A percentile compares a stretch with the other conserved stretches of the same genome.
phyloP scores from a whole-genome alignment of 75 land plant genomes.

The Larix kaempferi region DNA sequence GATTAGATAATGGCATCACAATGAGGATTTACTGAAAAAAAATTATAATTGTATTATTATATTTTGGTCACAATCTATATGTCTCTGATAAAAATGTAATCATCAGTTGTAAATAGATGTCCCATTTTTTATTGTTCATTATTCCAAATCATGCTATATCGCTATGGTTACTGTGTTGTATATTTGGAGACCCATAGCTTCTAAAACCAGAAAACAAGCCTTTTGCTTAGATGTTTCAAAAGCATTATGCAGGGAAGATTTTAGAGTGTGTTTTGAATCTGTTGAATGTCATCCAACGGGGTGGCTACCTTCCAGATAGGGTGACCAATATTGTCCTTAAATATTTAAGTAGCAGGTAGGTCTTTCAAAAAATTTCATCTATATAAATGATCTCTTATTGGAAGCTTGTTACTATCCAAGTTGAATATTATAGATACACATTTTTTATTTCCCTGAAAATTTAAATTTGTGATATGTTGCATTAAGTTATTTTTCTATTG shows the following conservation, averaged over 20 bases:
- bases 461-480: too few relatives aligned
- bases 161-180: conserved; percentile 19
- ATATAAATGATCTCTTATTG: background rate
- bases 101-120: too few relatives aligned
- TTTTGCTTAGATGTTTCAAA: too few relatives aligned
- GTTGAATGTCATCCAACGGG: too few relatives aligned
- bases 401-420: too few relatives aligned
- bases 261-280: conserved; percentile 78
- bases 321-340: too few relatives aligned
- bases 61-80: background rate
- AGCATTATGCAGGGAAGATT: conserved; percentile 84
- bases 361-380: background rate
- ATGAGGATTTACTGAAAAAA: background rate
- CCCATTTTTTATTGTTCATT: background rate
- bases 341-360: too few relatives aligned
- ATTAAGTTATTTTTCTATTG: background rate
- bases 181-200: conserved; percentile 94
- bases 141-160: background rate
- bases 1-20: too few relatives aligned
- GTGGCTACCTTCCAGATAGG: too few relatives aligned
- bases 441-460: too few relatives aligned
- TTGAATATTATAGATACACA: too few relatives aligned
- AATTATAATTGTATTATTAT: background rate
- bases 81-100: background rate
- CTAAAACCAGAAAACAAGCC: too few relatives aligned